Conservation (phyloP, 75 land plant species). For the Picea glauca region DNA sequence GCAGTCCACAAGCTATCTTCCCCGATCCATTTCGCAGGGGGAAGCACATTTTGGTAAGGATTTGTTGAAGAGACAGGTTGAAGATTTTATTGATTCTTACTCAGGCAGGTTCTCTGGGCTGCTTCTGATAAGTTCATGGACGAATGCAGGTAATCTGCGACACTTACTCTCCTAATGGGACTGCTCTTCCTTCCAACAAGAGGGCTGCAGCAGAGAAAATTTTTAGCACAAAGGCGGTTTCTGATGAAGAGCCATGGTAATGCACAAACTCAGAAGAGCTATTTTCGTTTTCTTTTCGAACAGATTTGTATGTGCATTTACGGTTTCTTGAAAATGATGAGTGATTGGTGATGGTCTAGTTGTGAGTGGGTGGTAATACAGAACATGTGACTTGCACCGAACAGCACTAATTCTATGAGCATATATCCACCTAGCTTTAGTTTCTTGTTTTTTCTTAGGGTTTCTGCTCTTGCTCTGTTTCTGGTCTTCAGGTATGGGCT, state of each 20-base stretch:
- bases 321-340: neutral
- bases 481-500: slow-evolving; percentile 72
- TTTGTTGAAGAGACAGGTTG: neutral
- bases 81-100: neutral
- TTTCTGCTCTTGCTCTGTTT: neutral
- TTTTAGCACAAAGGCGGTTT: slow-evolving; percentile 61
- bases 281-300: neutral
- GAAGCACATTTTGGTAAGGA: slow-evolving; percentile 77
- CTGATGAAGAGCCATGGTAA: slow-evolving; percentile 79
- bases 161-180: slow-evolving; percentile 82
- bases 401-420: neutral
- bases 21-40: slow-evolving; percentile 97
- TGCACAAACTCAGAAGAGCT: neutral
- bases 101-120: neutral
- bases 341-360: neutral
- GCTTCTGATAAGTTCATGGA: neutral
- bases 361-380: neutral
- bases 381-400: neutral
- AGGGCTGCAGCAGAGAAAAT: slow-evolving; percentile 83
- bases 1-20: slow-evolving; percentile 92
- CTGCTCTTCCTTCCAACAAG: slow-evolving; percentile 96
- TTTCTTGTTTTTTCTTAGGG: neutral
- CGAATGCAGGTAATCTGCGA: slow-evolving; percentile 77
- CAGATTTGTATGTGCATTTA: neutral
- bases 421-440: neutral